A percentile compares a stretch with the other conserved stretches of the same genome.
phyloP scores from a whole-genome alignment of 305 asterid species.

The Rubia tinctorum region DNA sequence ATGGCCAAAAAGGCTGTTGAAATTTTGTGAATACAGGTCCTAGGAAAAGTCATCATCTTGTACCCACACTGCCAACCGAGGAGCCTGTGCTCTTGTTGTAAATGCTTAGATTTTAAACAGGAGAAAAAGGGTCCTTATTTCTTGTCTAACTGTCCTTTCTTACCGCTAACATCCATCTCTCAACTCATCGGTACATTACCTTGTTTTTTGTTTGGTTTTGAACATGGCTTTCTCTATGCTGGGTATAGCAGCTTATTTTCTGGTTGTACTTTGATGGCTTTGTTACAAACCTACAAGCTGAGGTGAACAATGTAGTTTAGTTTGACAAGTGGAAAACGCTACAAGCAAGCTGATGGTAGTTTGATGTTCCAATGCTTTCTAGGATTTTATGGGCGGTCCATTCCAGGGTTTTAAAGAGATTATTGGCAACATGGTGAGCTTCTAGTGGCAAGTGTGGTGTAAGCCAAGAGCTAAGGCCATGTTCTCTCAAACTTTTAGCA shows the following conservation, averaged over 20 bases:
- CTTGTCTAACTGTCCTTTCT: not conserved
- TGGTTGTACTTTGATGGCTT: no score
- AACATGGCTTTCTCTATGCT: no score
- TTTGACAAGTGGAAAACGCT: not conserved
- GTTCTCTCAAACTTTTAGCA: no score
- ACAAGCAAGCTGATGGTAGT: not conserved
- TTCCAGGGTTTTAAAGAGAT: no score
- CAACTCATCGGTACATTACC: not conserved
- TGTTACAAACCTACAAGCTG: no score
- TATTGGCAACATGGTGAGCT: no score
- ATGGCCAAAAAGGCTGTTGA: slow-evolving; percentile 36
- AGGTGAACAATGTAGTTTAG: not conserved
- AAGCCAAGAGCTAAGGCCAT: no score
- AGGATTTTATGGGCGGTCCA: no score
- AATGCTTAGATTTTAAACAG: slow-evolving; percentile 11
- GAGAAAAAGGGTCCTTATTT: not conserved
- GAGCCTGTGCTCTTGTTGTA: slow-evolving; percentile 20
- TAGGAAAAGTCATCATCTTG: not conserved
- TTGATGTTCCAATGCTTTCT: no score
- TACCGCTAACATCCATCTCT: not conserved
- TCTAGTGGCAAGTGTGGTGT: no score
- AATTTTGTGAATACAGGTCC: slow-evolving; percentile 32
- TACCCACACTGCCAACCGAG: slow-evolving; percentile 16
- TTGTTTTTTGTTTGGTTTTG: not conserved
- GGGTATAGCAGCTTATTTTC: no score